phyloP scores from a whole-genome alignment of 192 early-diverging fungal species.

The Coemansia sp. region DNA sequence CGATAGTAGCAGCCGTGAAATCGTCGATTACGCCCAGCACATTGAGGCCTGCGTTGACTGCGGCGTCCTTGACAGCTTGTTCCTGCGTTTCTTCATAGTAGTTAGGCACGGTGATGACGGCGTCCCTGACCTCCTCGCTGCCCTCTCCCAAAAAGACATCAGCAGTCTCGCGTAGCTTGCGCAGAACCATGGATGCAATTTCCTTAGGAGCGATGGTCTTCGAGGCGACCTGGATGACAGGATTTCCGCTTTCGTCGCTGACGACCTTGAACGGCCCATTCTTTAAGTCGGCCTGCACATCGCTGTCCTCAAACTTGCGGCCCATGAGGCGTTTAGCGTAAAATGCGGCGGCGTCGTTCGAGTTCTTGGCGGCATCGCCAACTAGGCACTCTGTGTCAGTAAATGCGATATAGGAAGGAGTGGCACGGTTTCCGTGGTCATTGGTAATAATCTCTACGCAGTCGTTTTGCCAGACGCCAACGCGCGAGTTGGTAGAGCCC shows the following conservation, averaged over 20 bases:
- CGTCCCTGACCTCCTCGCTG: slow-evolving; percentile 79
- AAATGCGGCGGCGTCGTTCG: slow-evolving; percentile 96
- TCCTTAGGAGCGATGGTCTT: slow-evolving; percentile 97
- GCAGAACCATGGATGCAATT: slow-evolving; percentile 94
- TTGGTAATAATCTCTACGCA: slow-evolving; percentile 95
- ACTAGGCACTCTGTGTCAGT: slow-evolving; percentile 96
- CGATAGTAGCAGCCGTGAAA: slow-evolving; percentile 96
- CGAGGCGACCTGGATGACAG: slow-evolving; percentile 89
- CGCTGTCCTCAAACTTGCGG: slow-evolving; percentile 85
- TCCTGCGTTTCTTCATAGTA: slow-evolving; percentile 98
- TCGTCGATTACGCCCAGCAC: slow-evolving; percentile 99
- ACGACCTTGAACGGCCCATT: slow-evolving; percentile 98
- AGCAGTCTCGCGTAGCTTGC: slow-evolving; percentile 98
- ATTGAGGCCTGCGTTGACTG: slow-evolving; percentile 89
- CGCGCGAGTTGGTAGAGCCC: slow-evolving; percentile 60
- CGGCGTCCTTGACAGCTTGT: slow-evolving; percentile 98
- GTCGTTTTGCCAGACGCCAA: slow-evolving; percentile 70
- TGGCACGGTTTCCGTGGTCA: no score
- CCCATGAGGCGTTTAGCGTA: slow-evolving; percentile 99
- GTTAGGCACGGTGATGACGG: slow-evolving; percentile 96
- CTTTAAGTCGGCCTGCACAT: slow-evolving; percentile 98
- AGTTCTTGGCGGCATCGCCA: slow-evolving; percentile 98
- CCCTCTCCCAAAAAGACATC: slow-evolving; percentile 82
- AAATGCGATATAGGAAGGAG: slow-evolving; percentile 95
- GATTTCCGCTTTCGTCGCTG: slow-evolving; percentile 78